Evolutionary conservation across 768 basidiomycete species (phyloP).

Genomic region (Termitomyces sp.): DNA sequence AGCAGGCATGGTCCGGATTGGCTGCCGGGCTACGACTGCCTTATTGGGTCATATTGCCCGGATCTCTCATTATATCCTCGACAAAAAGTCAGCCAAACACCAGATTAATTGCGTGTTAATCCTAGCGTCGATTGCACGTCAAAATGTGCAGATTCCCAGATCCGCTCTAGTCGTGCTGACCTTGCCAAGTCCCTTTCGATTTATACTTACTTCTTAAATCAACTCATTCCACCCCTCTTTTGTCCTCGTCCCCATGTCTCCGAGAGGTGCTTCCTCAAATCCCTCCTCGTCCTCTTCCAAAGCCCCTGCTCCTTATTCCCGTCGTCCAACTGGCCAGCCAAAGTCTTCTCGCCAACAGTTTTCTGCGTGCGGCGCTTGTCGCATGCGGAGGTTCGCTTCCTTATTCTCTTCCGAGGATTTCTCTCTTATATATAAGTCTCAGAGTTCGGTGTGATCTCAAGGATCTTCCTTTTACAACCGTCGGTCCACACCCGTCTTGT

Average conservation of each 20-base stretch:
- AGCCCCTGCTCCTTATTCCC: conserved; percentile 36
- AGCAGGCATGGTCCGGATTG: background rate
- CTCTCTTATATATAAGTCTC: conserved; percentile 4
- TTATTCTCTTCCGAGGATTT: conserved; percentile 5
- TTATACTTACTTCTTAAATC: conserved; percentile 30
- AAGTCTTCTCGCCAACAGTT: conserved; percentile 82
- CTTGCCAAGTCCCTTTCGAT: conserved; percentile 19
- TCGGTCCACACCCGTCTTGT: conserved; percentile 52
- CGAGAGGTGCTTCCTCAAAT: conserved; percentile 36
- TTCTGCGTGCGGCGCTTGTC: conserved; percentile 92
- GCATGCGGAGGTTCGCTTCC: conserved; percentile 65
- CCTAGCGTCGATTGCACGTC: conserved; percentile 13
- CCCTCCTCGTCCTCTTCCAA: conserved; percentile 30
- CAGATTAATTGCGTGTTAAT: conserved; percentile 11
- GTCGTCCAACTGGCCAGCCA: conserved; percentile 53
- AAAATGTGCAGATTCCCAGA: conserved; percentile 36
- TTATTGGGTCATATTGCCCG: conserved; percentile 9
- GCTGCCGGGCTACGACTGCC: background rate
- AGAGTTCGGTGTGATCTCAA: conserved; percentile 95
- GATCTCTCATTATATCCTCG: conserved; percentile 25
- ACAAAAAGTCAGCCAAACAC: conserved; percentile 22
- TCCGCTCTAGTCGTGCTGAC: conserved; percentile 35
- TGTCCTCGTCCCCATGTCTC: conserved; percentile 45
- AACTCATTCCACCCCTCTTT: conserved; percentile 16
- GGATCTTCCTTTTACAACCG: conserved; percentile 56